These are phyloP conservation scores for Aspergillus sergii DNA, from an alignment of 2,329 filamentous ascomycete species.

Conservation along the genomic window DNA sequence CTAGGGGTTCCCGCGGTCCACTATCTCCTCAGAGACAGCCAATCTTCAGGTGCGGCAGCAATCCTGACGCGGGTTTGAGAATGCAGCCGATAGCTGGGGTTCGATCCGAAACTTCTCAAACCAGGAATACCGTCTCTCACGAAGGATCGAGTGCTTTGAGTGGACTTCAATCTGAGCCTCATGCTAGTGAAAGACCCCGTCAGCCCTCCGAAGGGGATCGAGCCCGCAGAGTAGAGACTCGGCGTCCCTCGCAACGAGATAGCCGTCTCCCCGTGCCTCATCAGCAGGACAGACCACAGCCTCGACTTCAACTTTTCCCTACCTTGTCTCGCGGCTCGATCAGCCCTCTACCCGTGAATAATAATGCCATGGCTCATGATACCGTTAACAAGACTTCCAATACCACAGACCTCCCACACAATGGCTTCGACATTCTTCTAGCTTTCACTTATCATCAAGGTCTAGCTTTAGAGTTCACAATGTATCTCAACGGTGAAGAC, in stretches of 20 bases:
- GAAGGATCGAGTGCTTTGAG: neutral
- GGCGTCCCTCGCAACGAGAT: neutral
- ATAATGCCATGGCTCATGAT: neutral
- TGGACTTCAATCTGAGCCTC: neutral
- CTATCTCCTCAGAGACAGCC: neutral
- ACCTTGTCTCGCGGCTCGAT: neutral
- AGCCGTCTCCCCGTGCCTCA: neutral
- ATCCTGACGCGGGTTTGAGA: neutral
- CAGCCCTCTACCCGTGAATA: neutral
- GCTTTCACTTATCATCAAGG: slow-evolving; percentile 41
- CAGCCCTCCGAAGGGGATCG: neutral
- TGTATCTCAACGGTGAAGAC: slow-evolving; percentile 57
- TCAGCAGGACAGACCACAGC: neutral
- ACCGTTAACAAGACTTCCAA: neutral
- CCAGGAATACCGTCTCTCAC: neutral
- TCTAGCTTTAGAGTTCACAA: slow-evolving; percentile 58
- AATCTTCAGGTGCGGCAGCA: neutral
- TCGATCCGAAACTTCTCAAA: neutral
- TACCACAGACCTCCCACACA: neutral
- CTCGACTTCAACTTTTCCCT: neutral
- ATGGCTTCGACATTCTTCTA: slow-evolving; percentile 16
- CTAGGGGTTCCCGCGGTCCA: neutral
- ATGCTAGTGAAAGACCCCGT: neutral
- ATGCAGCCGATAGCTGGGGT: neutral
- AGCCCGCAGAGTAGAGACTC: neutral